Base-by-base conservation (phyloP, 192 early-diverging fungal species). In the Dimargaris xerosporica region DNA sequence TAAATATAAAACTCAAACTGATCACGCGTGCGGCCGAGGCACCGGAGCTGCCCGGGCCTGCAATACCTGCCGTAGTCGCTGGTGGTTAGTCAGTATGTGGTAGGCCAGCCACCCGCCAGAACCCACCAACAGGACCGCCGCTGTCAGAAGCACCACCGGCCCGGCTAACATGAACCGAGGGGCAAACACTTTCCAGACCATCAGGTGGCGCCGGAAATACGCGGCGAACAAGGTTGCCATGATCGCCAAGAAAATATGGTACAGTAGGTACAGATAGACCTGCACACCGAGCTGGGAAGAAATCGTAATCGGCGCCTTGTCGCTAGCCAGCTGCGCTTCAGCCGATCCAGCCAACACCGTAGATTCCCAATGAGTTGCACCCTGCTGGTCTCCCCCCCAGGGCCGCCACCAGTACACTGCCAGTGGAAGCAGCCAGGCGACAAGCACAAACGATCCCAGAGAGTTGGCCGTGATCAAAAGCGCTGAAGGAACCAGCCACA, bases 101-200 rank as follows among this genome's bases (percentile, higher is more conserved):
- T 54, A 59, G 56, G 56, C 41, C 31, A 39, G 15, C 56, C 56
- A 59, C 19, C 56, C 56, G 19, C 34, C 31, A 16, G 56, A 11
- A 7, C 29, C 19, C 13, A 59, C 13, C 16, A 39, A 28, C 13
- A 39, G 4, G 10, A 59, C 6, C 2, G 23, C 16, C 0, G 23
- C 16, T 16, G 23, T 39, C 16, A 62, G n/a, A 7, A 47, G 23
- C 19, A 62, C 25, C 11, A 50, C 47, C 3, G 61, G 61, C 17
- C 25, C 61, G 29, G 61, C 28, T 26, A 90, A 68, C 71, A 97
- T 79, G 63, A 88, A 92, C 64, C 92, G 77, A 1, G 94, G 93
- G 12, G 89, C 91, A 87, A 91, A 97, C 11, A 95, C 80, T 62
- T 90, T 91, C 94, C 93, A 97, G n/a, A 92, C 89, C 94, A 95